Evolutionary conservation across 345 rosid genomes (phyloP), one percentile per base, ranked within the genome.

Genomic region (Brassica rapa): DNA sequence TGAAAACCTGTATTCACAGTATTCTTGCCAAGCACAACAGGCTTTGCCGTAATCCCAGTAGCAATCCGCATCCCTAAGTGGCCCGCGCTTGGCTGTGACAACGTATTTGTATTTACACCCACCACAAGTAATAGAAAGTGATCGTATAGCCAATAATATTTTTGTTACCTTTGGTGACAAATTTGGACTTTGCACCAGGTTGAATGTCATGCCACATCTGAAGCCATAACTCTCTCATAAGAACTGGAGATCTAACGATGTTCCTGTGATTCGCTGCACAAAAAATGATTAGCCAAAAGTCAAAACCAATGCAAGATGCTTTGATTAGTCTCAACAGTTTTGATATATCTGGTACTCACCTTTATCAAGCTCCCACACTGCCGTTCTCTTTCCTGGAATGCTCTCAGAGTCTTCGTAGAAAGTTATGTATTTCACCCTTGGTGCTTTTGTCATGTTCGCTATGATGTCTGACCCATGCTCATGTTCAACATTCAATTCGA

Each of bases 141-240:
- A 61, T 3, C 37, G 24, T 46, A 24, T 16, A 55, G 29, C 59
- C 35, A 57, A 60, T 32, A 49, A 3, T 9, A 4, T 19, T 33
- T 23, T 68, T 72, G 74, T 66, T 73, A 95, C 99, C 99, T 90
- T 95, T 95, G 12, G 94, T 93, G 51, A 93, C 98, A 71, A 90
- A 95, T 41, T 88, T 85, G 65, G 91, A 83, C 76, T 83, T 83
- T 32, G 86, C 81, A 77, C 82, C 85, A 25, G 91, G 91, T 77
- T 86, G 90, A 73, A 90, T 87, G 80, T 95, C 97, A 71, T 95
- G 99, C 98, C 98, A 95, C 91, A 95, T 90, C 79, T 95, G 94
- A 81, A 95, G 99, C 99, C 99, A 95, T 83, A 95, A 77, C 85
- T 93, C 99, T 73, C 99, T 86, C 99, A 95, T 95, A 71, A 95